Conservation (phyloP, 140 eudicot species). For the Erigeron philadelphicus region DNA sequence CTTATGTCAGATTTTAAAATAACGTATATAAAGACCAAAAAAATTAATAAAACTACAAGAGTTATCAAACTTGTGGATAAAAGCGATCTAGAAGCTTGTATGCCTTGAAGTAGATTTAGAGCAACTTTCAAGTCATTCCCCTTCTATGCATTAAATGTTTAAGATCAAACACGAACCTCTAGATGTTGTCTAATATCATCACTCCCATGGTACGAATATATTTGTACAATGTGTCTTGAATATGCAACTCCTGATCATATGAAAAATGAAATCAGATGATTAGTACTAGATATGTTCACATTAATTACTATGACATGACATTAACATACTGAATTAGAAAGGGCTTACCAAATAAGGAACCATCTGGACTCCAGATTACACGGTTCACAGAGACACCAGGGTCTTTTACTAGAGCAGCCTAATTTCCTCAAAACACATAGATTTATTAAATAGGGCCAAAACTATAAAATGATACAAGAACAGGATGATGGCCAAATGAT, state of each 20-base stretch:
- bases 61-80: not conserved
- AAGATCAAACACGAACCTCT: conserved; percentile 43
- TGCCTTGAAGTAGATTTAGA: not conserved
- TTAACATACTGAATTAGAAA: not conserved
- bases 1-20: not conserved
- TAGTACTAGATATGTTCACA: not conserved
- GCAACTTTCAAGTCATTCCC: not conserved
- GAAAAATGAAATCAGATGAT: conserved; percentile 19
- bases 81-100: not conserved
- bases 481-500: not conserved
- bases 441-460: not conserved
- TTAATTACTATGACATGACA: not conserved
- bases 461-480: not conserved
- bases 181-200: conserved; percentile 74
- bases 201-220: conserved; percentile 73
- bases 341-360: conserved; percentile 67
- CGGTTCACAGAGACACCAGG: conserved; percentile 89
- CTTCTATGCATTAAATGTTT: not conserved
- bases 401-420: conserved; percentile 79
- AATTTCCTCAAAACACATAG: conserved; percentile 19
- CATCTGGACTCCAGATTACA: conserved; percentile 92
- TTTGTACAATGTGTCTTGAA: conserved; percentile 86
- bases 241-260: conserved; percentile 71
- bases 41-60: not conserved
- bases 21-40: not conserved